phyloP scores from a whole-genome alignment of 176 grass and related monocot species.

The Otatea glauca region DNA sequence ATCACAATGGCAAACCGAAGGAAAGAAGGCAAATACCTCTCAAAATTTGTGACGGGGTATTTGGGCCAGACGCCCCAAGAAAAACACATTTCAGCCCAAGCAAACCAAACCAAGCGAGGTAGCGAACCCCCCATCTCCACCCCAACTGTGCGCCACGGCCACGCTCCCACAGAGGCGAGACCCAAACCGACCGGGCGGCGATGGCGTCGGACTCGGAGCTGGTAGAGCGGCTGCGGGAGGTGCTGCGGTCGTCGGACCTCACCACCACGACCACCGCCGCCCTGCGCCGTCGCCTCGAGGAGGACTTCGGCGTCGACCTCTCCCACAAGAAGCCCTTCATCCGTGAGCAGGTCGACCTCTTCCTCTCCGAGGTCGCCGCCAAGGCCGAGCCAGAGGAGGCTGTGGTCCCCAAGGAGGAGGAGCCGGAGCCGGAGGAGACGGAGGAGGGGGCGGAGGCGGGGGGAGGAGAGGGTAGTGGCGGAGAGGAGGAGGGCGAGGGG shows the following conservation, averaged over 20 bases:
- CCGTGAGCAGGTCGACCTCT: slow-evolving; percentile 90
- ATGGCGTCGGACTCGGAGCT: slow-evolving; percentile 96
- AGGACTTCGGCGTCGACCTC: slow-evolving; percentile 86
- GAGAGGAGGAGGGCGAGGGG: slow-evolving; percentile 10
- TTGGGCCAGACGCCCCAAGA: slow-evolving; percentile 38
- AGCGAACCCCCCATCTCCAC: slow-evolving; percentile 5
- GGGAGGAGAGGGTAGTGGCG: slow-evolving; percentile 34
- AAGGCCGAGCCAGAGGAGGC: slow-evolving; percentile 42
- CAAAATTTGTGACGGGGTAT: slow-evolving; percentile 32
- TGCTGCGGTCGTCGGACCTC: slow-evolving; percentile 88
- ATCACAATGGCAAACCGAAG: background rate
- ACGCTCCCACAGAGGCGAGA: slow-evolving; percentile 35
- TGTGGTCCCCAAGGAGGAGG: slow-evolving; percentile 35
- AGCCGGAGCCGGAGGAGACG: slow-evolving; percentile 27
- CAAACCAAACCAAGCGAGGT: slow-evolving; percentile 51
- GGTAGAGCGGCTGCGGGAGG: slow-evolving; percentile 76
- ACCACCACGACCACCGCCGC: slow-evolving; percentile 77
- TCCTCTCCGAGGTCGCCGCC: slow-evolving; percentile 61
- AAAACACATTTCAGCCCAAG: slow-evolving; percentile 48
- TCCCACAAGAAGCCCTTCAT: slow-evolving; percentile 94
- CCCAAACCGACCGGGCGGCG: slow-evolving; percentile 53
- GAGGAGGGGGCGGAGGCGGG: slow-evolving; percentile 42
- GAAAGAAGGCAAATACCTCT: background rate
- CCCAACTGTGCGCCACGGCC: slow-evolving; percentile 46
- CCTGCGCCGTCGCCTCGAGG: slow-evolving; percentile 87